These are phyloP conservation scores for Claviceps sp. DNA, from an alignment of 2,329 filamentous ascomycete species.

Conservation along the genomic window DNA sequence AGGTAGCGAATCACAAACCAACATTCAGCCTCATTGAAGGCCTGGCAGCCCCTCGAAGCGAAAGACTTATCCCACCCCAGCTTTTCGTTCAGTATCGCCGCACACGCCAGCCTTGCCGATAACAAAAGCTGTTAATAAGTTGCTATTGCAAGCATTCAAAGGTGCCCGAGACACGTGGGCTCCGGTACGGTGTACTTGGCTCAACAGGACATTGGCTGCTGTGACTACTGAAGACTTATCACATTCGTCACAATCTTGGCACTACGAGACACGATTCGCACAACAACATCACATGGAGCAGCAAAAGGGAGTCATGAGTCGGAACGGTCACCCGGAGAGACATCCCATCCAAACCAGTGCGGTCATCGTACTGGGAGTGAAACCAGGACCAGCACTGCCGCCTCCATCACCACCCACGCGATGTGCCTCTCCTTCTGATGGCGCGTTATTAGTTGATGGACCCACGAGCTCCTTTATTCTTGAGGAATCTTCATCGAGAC, in stretches of 20 bases:
- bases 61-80: neutral
- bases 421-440: constrained; percentile 23
- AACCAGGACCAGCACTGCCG: constrained; percentile 25
- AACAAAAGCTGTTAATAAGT: neutral
- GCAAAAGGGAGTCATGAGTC: constrained; percentile 6
- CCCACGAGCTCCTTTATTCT: constrained; percentile 27
- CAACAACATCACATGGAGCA: neutral
- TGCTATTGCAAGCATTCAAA: neutral
- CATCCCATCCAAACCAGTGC: constrained; percentile 38
- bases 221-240: neutral
- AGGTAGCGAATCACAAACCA: neutral
- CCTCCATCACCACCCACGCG: constrained; percentile 39
- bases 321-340: constrained; percentile 16
- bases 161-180: neutral
- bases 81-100: neutral
- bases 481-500: constrained; percentile 8
- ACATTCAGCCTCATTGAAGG: neutral
- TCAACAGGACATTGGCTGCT: neutral
- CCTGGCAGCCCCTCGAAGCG: neutral
- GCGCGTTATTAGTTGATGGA: constrained; percentile 19
- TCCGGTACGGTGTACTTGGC: neutral
- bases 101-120: neutral
- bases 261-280: neutral
- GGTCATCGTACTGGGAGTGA: constrained; percentile 30
- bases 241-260: neutral